Evolutionary conservation across 139 green algal species (phyloP), one percentile per base, ranked within the genome.

Genomic region (Chlamydomonas incerta): DNA sequence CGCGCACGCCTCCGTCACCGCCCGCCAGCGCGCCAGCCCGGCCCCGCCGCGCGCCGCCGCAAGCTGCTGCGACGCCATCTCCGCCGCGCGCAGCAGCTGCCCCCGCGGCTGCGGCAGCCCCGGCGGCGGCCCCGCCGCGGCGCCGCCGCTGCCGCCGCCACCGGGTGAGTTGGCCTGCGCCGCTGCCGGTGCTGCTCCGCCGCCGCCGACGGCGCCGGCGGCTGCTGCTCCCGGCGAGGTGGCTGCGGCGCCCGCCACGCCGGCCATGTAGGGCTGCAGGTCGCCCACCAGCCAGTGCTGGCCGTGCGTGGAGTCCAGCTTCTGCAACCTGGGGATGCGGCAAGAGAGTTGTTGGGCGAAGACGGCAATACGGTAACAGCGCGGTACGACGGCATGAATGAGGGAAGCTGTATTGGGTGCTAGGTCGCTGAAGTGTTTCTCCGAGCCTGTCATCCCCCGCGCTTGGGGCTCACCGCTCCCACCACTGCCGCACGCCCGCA

Each of bases 211-310:
- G 13, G 18, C 55, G 8, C 55, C 55, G 50, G 50, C 11, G 57
- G 57, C 17, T 14, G 14, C 11, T 23, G 60, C 60, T 5, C 60
- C 60, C 1, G 60, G 20, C 33, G 79, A 46, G n/a, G 66, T 28
- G 0, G 58, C 15, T 17, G 60, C 79, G 5, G 76, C 26, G 28
- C 41, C 23, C 26, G 63, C n/a, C 41, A 65, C 17, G 2, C 29
- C 10, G 3, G 41, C 13, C 18, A 72, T 20, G 79, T 85, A 85
- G 5, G 65, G 79, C 66, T 66, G 31, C 52, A 86, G 80, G 26
- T 86, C 80, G 17, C n/a, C 68, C 20, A 79, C 46, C 15, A 86
- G 68, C 80, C 80, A 86, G 33, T 79, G 80, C 46, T 79, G 65
- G 3, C 79, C 79, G 65, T 85, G 66, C n/a, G 65, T 50, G 50